A percentile compares a stretch with the other conserved stretches of the same genome.
These are phyloP conservation scores for Penicillium argentinense DNA, from an alignment of 495 filamentous ascomycete genomes.

Conservation along the genomic window DNA sequence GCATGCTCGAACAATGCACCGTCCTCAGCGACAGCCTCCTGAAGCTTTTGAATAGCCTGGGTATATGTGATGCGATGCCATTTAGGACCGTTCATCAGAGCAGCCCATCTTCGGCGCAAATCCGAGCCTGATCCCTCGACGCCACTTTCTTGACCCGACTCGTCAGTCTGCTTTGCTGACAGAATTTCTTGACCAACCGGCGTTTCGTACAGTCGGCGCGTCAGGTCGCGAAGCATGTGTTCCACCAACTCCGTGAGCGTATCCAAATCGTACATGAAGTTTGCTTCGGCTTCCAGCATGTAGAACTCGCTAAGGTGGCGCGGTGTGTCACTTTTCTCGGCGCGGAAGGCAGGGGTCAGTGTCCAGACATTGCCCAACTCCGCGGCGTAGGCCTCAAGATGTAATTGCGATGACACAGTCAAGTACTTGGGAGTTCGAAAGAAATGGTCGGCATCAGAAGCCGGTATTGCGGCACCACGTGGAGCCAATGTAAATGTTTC, in stretches of 20 bases:
- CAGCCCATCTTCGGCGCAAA: slow-evolving; percentile 69
- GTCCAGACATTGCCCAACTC: slow-evolving; percentile 92
- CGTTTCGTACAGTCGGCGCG: slow-evolving; percentile 52
- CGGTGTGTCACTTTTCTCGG: slow-evolving; percentile 90
- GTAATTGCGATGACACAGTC: slow-evolving; percentile 91
- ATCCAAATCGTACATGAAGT: slow-evolving; percentile 68
- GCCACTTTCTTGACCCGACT: slow-evolving; percentile 35
- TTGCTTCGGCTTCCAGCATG: slow-evolving; percentile 92
- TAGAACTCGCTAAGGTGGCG: slow-evolving; percentile 97
- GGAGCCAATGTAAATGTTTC: slow-evolving; percentile 82
- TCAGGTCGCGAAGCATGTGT: slow-evolving; percentile 66
- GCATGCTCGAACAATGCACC: slow-evolving; percentile 59
- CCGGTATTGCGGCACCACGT: slow-evolving; percentile 26
- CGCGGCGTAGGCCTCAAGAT: slow-evolving; percentile 89
- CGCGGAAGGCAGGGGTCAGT: slow-evolving; percentile 88
- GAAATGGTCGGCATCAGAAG: slow-evolving; percentile 52
- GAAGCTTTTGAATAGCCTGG: slow-evolving; percentile 67
- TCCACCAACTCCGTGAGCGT: slow-evolving; percentile 78
- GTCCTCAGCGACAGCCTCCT: slow-evolving; percentile 53
- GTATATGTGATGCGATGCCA: slow-evolving; percentile 91
- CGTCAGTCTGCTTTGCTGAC: slow-evolving; percentile 37
- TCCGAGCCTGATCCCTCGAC: slow-evolving; percentile 35
- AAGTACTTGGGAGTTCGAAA: slow-evolving; percentile 92
- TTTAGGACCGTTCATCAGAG: slow-evolving; percentile 51
- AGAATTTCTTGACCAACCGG: slow-evolving; percentile 64